phyloP scores from a whole-genome alignment of 1,284 basidiomycete species.

The Cutaneotrichosporon sp. region DNA sequence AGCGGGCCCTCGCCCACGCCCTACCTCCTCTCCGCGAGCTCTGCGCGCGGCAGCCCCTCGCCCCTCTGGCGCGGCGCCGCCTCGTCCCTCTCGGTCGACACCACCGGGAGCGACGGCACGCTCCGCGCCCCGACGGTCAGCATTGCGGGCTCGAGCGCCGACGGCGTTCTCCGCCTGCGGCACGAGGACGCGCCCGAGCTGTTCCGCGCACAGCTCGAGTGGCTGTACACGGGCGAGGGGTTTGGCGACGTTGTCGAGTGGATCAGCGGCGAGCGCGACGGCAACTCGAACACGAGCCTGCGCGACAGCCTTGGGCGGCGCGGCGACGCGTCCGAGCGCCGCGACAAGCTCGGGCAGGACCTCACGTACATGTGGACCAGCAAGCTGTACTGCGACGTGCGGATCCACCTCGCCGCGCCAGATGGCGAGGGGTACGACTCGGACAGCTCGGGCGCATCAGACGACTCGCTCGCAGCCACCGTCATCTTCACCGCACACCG shows the following conservation, averaged over 20 bases:
- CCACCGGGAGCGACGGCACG: slow-evolving; percentile 31
- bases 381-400: slow-evolving; percentile 85
- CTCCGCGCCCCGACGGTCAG: slow-evolving; percentile 30
- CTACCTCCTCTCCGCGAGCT: slow-evolving; percentile 18
- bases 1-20: slow-evolving; percentile 15
- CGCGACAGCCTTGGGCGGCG: slow-evolving; percentile 38
- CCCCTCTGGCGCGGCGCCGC: slow-evolving; percentile 12
- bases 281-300: slow-evolving; percentile 22
- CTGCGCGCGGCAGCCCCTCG: slow-evolving; percentile 20
- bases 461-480: slow-evolving; percentile 53
- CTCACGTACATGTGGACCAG: slow-evolving; percentile 95
- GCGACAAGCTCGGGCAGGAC: slow-evolving; percentile 83
- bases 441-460: slow-evolving; percentile 39
- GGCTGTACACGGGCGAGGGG: slow-evolving; percentile 57
- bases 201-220: slow-evolving; percentile 80
- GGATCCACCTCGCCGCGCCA: slow-evolving; percentile 65
- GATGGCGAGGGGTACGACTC: slow-evolving; percentile 44
- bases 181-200: slow-evolving; percentile 71
- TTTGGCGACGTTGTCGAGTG: slow-evolving; percentile 87
- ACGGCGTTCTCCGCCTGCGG: slow-evolving; percentile 59
- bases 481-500: slow-evolving; percentile 88
- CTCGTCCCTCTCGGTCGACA: slow-evolving; percentile 32
- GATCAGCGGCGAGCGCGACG: slow-evolving; percentile 71
- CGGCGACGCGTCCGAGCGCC: slow-evolving; percentile 59
- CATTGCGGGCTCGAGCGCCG: slow-evolving; percentile 11